Evolutionary conservation across 2,329 filamentous ascomycete species (phyloP), one percentile per base, ranked within the genome.

Genomic region (Didymella lethalis): DNA sequence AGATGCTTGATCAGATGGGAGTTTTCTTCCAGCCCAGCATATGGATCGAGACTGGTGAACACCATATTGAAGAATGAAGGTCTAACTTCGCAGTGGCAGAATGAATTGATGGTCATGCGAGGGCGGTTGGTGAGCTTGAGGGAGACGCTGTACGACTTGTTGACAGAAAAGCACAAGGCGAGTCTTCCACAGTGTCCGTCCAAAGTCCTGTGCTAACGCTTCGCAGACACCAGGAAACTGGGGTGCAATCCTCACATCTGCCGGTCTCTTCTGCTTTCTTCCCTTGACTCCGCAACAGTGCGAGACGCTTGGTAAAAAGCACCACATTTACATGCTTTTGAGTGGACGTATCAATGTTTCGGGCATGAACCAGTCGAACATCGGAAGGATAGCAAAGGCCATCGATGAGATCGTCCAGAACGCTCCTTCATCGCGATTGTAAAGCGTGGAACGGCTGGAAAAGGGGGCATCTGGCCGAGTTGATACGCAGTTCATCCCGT

Each of bases 331-430:
- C 59, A 59, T 72, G 53, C 65, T 65, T 5, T 45, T 54, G 25
- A 70, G 59, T 45, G 68, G 68, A 4, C 66, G 68, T 10, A 71
- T 70, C 51, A 71, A 70, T 44, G 58, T 72, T 23, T 65, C 68
- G 10, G 69, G 66, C 6, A 53, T 72, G 54, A 70, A 66, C 49
- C 38, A 54, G 40, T 54, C 45, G 10, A 68, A 67, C 31, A 53
- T 70, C 7, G 60, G 62, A 11, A 54, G 34, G 28, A 58, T 69
- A 48, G 68, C 68, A 32, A 48, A 40, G 25, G 63, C 68, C 10
- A 65, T 72, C 44, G 59, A 67, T 28, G 47, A 61, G 16, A 63
- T 67, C 3, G 60, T 66, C 32, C 2, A 36, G 32, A 2, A 36
- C 16, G 7, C 32, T n/a, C 32, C 16, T 18, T 18, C 14, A 36